Base-by-base conservation (phyloP, 1,284 basidiomycete genomes). In the Puccinia polysora region DNA sequence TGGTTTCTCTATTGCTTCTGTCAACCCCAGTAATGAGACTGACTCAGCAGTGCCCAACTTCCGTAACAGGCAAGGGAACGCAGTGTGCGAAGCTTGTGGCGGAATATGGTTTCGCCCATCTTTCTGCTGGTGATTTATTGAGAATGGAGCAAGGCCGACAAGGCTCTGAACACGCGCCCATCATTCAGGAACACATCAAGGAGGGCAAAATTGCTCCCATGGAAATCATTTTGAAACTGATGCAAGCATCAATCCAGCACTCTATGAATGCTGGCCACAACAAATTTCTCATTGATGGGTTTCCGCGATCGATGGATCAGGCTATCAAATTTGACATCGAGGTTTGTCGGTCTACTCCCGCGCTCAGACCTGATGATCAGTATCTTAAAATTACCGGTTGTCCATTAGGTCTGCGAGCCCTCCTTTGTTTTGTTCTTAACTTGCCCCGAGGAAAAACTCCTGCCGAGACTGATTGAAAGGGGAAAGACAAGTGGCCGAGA, bases 291-390 rank as follows among this genome's bases (percentile, higher is more conserved):
- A 89, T 99, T 75, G 96, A 99, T 76, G 96, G 96, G 2, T 98
- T 98, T 83, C 96, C 96, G 56, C 85, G 96, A 74, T 91, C 96
- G 84, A 93, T 98, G 91, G 96, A 98, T 80, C 96, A 99, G 82
- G 95, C 95, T 0, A 76, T 88, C 78, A 88, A 88, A 81, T 99
- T 97, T 78, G 96, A 98, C 78, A 83, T 90, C 78, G 85, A 87
- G 58, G 94, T 93, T 76, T 76, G 86, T 82, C 28, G 0, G 0
- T 7, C 14, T 56, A n/a, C 55, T 4, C 5, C 34, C 18, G 28
- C 15, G 34, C 40, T 20, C 36, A 34, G 12, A 0, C 32, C 7
- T 8, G 38, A 23, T 15, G 36, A 32, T 49, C 59, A 50, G 5
- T 20, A n/a, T n/a, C n/a, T 50, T 50, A 20, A 50, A 15, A n/a